A percentile compares a stretch with the other conserved stretches of the same genome.
These are phyloP conservation scores for Aspergillus sp. DNA, from an alignment of 2,329 filamentous ascomycete genomes.

Conservation along the genomic window DNA sequence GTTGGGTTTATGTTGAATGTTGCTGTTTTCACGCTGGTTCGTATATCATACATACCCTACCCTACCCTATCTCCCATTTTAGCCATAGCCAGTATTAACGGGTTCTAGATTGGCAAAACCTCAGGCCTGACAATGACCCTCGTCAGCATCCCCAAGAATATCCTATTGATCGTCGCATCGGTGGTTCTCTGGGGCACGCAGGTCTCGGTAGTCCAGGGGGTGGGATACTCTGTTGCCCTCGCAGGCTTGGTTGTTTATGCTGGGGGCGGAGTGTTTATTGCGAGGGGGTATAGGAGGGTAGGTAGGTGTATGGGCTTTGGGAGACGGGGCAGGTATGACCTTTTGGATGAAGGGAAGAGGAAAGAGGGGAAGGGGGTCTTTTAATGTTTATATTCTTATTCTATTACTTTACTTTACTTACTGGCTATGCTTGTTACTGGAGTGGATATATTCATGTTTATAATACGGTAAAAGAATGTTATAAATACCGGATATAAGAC, in stretches of 20 bases:
- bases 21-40: constrained; percentile 75
- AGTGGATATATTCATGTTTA: neutral
- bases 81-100: no score
- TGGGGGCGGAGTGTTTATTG: constrained; percentile 44
- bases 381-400: neutral
- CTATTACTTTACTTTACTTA: neutral
- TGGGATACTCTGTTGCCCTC: constrained; percentile 70
- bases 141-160: constrained; percentile 80
- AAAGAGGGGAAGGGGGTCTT: neutral
- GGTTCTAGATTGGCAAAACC: constrained; percentile 72
- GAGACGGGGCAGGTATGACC: neutral
- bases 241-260: constrained; percentile 63
- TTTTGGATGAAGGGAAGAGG: neutral
- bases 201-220: neutral
- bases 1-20: constrained; percentile 78
- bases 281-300: neutral
- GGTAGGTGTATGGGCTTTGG: neutral
- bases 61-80: neutral
- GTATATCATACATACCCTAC: constrained; percentile 31
- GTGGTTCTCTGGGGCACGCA: constrained; percentile 71
- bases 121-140: constrained; percentile 80
- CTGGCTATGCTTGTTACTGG: neutral
- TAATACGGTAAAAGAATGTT: no score
- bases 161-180: constrained; percentile 71
- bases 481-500: no score